Conservation (phyloP, 352 stramenopile species). For the Vaucheria bursata region DNA sequence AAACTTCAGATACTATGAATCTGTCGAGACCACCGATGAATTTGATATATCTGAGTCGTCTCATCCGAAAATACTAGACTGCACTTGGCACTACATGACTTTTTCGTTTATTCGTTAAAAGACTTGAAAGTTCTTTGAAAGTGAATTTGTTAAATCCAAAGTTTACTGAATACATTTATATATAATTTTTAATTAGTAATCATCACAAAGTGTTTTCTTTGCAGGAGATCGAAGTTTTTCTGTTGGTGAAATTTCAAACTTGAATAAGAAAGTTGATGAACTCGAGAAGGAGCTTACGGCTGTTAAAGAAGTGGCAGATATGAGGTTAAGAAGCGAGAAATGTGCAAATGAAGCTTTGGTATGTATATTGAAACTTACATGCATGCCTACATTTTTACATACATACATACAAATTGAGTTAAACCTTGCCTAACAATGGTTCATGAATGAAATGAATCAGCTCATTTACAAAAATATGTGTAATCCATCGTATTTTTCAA, state of each 20-base stretch:
- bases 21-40: too few relatives aligned
- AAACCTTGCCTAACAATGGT: too few relatives aligned
- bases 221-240: not conserved
- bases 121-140: not conserved
- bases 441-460: too few relatives aligned
- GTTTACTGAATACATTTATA: not conserved
- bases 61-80: too few relatives aligned
- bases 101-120: not conserved
- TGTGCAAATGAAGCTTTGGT: constrained; percentile 1
- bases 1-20: too few relatives aligned
- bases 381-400: too few relatives aligned
- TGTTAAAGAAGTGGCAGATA: not conserved
- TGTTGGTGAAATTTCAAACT: not conserved
- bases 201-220: not conserved
- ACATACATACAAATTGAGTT: too few relatives aligned
- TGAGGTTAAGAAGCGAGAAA: not conserved
- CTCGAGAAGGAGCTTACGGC: not conserved
- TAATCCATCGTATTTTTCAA: too few relatives aligned
- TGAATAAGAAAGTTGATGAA: not conserved
- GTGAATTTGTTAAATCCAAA: not conserved
- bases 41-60: too few relatives aligned
- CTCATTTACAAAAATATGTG: too few relatives aligned
- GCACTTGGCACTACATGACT: too few relatives aligned
- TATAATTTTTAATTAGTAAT: not conserved
- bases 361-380: too few relatives aligned